phyloP scores from a whole-genome alignment of 2,329 filamentous ascomycete species.

The Trichoderma sp. region DNA sequence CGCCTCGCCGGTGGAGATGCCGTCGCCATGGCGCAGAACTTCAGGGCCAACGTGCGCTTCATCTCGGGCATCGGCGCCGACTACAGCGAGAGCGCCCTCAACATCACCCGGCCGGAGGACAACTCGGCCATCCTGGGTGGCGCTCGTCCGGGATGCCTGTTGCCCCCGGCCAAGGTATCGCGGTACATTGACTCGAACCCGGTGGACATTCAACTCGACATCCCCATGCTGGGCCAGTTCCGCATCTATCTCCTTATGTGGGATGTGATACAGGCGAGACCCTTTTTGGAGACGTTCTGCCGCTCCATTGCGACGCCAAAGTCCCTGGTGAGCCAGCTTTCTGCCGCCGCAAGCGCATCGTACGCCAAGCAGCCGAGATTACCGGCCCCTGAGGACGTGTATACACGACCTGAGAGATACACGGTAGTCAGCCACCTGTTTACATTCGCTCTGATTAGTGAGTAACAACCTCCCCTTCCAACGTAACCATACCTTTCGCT shows the following conservation, averaged over 20 bases:
- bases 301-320: constrained; percentile 52
- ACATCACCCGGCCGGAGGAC: constrained; percentile 43
- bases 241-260: constrained; percentile 71
- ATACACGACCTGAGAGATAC: constrained; percentile 68
- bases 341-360: constrained; percentile 60
- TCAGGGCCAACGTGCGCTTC: constrained; percentile 70
- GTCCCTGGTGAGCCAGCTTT: constrained; percentile 62
- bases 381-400: constrained; percentile 64
- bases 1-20: constrained; percentile 64
- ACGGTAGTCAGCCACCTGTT: constrained; percentile 68
- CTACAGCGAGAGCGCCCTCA: constrained; percentile 56
- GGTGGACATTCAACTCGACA: constrained; percentile 75
- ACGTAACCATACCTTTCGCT: neutral
- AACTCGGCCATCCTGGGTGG: constrained; percentile 49
- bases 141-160: constrained; percentile 56
- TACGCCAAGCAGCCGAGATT: constrained; percentile 62
- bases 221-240: constrained; percentile 77
- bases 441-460: constrained; percentile 69
- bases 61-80: constrained; percentile 72
- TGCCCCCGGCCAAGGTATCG: constrained; percentile 70
- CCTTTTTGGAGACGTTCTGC: constrained; percentile 64
- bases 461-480: constrained; percentile 35
- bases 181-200: constrained; percentile 78
- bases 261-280: constrained; percentile 57
- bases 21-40: constrained; percentile 66